Conservation (phyloP, 2,329 filamentous ascomycete species). For the Fusarium keratoplasticum region DNA sequence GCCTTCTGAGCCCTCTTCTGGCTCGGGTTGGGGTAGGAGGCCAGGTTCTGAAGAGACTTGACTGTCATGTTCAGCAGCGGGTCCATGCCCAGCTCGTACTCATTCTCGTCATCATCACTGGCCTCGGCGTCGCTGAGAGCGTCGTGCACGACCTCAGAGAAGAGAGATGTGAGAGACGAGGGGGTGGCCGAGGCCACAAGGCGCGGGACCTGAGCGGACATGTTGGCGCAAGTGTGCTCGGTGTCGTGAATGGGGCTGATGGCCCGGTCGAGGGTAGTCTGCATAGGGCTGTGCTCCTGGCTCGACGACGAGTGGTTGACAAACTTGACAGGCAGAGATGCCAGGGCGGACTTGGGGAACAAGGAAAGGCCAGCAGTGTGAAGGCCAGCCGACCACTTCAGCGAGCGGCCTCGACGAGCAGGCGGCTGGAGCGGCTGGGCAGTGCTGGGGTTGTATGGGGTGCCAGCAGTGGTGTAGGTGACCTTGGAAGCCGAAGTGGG, state of each 20-base stretch:
- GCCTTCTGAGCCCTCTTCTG: slow-evolving; percentile 63
- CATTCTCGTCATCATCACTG: slow-evolving; percentile 47
- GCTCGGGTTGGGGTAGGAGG: slow-evolving; percentile 67
- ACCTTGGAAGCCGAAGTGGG: slow-evolving; percentile 44
- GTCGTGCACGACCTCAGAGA: slow-evolving; percentile 30
- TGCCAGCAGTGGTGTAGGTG: slow-evolving; percentile 68
- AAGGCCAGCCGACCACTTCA: slow-evolving; percentile 53
- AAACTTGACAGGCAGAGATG: slow-evolving; percentile 50
- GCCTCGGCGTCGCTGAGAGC: slow-evolving; percentile 33
- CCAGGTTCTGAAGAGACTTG: slow-evolving; percentile 64
- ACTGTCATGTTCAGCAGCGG: slow-evolving; percentile 55
- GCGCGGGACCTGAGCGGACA: slow-evolving; percentile 42
- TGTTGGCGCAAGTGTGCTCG: slow-evolving; percentile 42
- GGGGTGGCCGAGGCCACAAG: slow-evolving; percentile 45
- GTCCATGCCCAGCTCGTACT: slow-evolving; percentile 45
- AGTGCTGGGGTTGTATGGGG: slow-evolving; percentile 63
- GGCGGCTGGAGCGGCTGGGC: slow-evolving; percentile 63
- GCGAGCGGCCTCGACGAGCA: slow-evolving; percentile 60
- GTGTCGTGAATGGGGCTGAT: slow-evolving; percentile 52
- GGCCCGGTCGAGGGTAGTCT: slow-evolving; percentile 66
- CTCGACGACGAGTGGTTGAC: slow-evolving; percentile 31
- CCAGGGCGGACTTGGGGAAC: slow-evolving; percentile 52
- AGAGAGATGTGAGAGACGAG: slow-evolving; percentile 31
- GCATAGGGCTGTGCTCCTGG: slow-evolving; percentile 62
- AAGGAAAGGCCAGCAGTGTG: slow-evolving; percentile 48